Evolutionary conservation across 108 stramenopile species (phyloP), one percentile per base, ranked within the genome.

Genomic region (Pseudonitzschia multistriata): DNA sequence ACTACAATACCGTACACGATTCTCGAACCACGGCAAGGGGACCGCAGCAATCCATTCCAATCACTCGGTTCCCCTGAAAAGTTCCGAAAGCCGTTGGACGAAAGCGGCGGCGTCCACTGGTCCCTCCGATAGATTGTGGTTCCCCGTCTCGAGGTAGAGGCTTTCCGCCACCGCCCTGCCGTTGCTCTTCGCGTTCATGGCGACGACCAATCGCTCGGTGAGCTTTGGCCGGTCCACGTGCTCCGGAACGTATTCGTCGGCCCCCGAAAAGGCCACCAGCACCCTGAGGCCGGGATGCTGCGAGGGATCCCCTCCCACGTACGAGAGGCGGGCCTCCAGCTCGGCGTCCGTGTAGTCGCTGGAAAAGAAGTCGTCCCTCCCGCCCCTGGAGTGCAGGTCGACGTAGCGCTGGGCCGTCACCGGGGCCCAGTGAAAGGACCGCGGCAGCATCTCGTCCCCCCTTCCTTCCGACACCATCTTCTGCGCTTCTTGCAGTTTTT

Each of bases 291-390:
- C 59, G 19, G 76, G 45, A 28, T 73, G 48, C 22, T 3, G 69
- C 68, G n/a, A 74, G 25, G 37, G 21, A 29, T 39, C 5, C 34
- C 53, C 37, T 2, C 57, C 27, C 8, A 94, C 80, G 72, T 94
- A 90, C 25, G 76, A 69, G 47, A 94, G 66, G 54, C 89, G 79
- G 56, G 72, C 74, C 2, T 25, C 49, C 33, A 95, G 73, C 67
- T 97, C 88, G 13, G 81, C 90, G 65, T 91, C 85, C 19, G 84
- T 85, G 49, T 88, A 83, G 70, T 97, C 96, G 45, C 91, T 93
- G 22, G 92, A 94, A 66, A 97, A 97, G 84, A 85, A 95, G 72
- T 97, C 97, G 72, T 97, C 97, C 13, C 76, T 70, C 19, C 97
- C 97, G 24, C 87, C 83, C 42, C 73, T 61, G 61, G 81, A 85